Evolutionary conservation across 768 basidiomycete genomes (phyloP).

Genomic region (Leccinum broughii): DNA sequence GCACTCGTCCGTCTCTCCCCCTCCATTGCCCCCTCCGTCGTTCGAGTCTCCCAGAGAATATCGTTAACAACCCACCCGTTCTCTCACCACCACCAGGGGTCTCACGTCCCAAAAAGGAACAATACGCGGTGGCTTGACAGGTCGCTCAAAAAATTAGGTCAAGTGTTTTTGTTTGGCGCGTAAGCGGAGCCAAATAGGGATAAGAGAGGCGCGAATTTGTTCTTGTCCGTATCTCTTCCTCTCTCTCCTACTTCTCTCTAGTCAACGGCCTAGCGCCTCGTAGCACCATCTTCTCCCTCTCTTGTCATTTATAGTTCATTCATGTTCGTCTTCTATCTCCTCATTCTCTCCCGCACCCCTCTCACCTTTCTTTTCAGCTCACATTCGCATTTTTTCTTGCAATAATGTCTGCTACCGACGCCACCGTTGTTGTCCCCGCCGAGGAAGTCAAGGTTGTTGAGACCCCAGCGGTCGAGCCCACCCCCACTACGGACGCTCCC

Average conservation of each 20-base stretch:
- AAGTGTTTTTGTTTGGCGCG: slow-evolving; percentile 40
- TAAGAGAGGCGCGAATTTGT: slow-evolving; percentile 40
- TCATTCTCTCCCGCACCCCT: slow-evolving; percentile 3
- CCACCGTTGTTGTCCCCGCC: slow-evolving; percentile 45
- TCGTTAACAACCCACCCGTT: background rate
- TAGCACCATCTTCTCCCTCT: slow-evolving; percentile 52
- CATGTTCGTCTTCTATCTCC: slow-evolving; percentile 38
- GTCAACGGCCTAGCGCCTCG: slow-evolving; percentile 52
- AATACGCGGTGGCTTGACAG: slow-evolving; percentile 13
- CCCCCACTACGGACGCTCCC: slow-evolving; percentile 32
- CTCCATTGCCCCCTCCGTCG: background rate
- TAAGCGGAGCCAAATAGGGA: slow-evolving; percentile 44
- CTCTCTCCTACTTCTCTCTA: slow-evolving; percentile 60
- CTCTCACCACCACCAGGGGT: slow-evolving; percentile 9
- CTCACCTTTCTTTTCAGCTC: slow-evolving; percentile 42
- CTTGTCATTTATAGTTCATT: slow-evolving; percentile 56
- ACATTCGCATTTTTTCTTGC: slow-evolving; percentile 48
- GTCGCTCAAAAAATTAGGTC: slow-evolving; percentile 29
- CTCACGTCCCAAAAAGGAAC: slow-evolving; percentile 6
- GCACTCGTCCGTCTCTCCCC: background rate
- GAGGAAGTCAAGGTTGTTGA: slow-evolving; percentile 59
- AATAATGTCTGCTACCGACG: slow-evolving; percentile 85
- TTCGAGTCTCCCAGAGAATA: background rate
- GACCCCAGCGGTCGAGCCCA: slow-evolving; percentile 34
- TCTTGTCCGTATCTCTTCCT: slow-evolving; percentile 43